These are phyloP conservation scores for Solanum medicagineum DNA, from an alignment of 257 asterid species.

Conservation along the genomic window DNA sequence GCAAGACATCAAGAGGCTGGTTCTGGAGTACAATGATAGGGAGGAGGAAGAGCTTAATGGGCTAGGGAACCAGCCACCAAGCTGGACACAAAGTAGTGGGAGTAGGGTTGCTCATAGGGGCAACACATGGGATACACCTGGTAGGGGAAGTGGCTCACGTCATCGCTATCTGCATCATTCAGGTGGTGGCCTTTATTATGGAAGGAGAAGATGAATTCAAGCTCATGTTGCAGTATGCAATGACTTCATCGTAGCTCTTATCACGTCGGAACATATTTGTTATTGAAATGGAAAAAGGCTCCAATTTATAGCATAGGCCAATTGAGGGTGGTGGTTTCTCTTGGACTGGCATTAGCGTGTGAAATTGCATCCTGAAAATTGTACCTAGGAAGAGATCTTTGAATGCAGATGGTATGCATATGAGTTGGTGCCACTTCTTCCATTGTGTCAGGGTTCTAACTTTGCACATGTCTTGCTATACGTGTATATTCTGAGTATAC, in stretches of 20 bases:
- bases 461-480: neutral
- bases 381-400: neutral
- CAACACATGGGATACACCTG: slow-evolving; percentile 59
- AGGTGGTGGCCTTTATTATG: slow-evolving; percentile 75
- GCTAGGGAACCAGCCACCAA: slow-evolving; percentile 37
- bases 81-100: slow-evolving; percentile 50
- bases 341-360: neutral
- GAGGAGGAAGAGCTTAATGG: slow-evolving; percentile 94
- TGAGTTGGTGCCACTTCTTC: neutral
- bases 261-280: neutral
- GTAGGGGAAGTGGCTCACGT: slow-evolving; percentile 52
- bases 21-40: slow-evolving; percentile 88
- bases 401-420: neutral
- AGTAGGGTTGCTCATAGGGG: slow-evolving; percentile 55
- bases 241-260: neutral
- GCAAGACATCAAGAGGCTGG: slow-evolving; percentile 85
- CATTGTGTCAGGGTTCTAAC: neutral
- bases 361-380: neutral
- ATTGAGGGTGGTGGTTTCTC: neutral
- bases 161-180: slow-evolving; percentile 60
- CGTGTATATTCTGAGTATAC: neutral
- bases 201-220: slow-evolving; percentile 49
- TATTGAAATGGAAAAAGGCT: neutral
- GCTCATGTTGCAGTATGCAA: neutral
- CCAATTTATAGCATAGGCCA: neutral